These are phyloP conservation scores for Rhodotorula sp. DNA, from an alignment of 1,284 basidiomycete genomes.

Conservation along the genomic window DNA sequence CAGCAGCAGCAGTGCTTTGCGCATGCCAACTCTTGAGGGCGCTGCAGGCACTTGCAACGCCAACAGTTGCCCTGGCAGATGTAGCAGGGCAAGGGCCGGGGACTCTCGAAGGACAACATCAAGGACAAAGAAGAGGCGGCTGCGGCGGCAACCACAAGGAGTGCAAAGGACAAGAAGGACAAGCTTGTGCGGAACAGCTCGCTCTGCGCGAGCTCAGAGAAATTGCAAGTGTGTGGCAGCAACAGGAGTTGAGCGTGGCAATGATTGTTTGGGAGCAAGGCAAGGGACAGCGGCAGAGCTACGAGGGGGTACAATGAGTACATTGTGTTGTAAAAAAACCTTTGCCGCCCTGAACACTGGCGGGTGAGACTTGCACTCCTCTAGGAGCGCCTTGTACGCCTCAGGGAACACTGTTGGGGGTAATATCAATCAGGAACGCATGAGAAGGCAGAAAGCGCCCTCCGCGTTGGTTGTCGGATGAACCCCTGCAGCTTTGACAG, in stretches of 20 bases:
- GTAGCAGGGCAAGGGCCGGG: neutral
- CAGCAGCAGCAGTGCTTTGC: neutral
- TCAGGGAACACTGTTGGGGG: neutral
- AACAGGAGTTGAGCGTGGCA: neutral
- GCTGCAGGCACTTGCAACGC: neutral
- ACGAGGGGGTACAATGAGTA: constrained; percentile 4
- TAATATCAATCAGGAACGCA: neutral
- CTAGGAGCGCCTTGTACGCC: neutral
- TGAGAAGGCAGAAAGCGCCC: too few species aligned
- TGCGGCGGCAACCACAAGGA: neutral
- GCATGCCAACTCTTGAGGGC: neutral
- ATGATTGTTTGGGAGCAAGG: neutral
- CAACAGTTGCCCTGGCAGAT: constrained; percentile 1
- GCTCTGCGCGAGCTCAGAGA: constrained; percentile 1
- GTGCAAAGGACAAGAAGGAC: too few species aligned
- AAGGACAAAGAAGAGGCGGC: neutral
- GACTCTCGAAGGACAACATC: neutral
- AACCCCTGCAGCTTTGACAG: too few species aligned
- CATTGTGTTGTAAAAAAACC: neutral
- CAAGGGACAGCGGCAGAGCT: neutral
- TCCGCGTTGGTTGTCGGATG: too few species aligned
- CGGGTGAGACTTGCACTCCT: constrained; percentile 1
- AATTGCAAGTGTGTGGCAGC: too few species aligned
- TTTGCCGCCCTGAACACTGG: neutral
- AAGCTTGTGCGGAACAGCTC: constrained; percentile 7